Conservation (phyloP, 768 basidiomycete genomes). For the Boletellus emodensis region DNA sequence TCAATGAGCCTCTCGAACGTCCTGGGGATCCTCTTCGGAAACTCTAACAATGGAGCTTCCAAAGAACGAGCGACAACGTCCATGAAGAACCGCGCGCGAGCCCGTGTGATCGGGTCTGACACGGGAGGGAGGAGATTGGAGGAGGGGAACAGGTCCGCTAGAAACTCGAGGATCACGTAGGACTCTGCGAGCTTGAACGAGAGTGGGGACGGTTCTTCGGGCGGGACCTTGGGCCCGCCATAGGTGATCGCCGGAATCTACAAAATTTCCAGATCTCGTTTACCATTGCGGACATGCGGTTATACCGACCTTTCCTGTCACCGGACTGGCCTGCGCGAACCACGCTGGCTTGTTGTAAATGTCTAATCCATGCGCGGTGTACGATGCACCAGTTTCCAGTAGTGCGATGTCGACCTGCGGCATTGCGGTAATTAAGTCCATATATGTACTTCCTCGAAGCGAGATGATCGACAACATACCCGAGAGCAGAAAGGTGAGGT, state of each 20-base stretch:
- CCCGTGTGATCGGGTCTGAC: slow-evolving; percentile 48
- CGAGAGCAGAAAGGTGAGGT: too few species aligned
- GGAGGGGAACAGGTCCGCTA: slow-evolving; percentile 54
- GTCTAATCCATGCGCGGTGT: slow-evolving; percentile 52
- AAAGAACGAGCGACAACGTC: slow-evolving; percentile 46
- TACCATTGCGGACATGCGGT: too few species aligned
- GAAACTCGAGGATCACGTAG: slow-evolving; percentile 58
- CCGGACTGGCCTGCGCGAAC: slow-evolving; percentile 62
- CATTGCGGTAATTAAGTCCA: not conserved
- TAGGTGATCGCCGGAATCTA: slow-evolving; percentile 58
- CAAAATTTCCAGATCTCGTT: not conserved
- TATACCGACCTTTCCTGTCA: slow-evolving; percentile 48
- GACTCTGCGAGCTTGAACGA: slow-evolving; percentile 63
- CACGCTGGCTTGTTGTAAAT: slow-evolving; percentile 62
- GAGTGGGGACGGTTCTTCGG: slow-evolving; percentile 53
- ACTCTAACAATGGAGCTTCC: slow-evolving; percentile 31
- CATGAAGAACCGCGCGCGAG: slow-evolving; percentile 59
- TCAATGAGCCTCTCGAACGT: not conserved
- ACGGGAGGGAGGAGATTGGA: slow-evolving; percentile 43
- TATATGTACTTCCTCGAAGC: not conserved
- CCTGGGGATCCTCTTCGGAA: slow-evolving; percentile 19
- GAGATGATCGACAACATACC: slow-evolving; percentile 28
- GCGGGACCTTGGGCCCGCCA: slow-evolving; percentile 51
- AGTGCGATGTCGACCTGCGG: slow-evolving; percentile 55
- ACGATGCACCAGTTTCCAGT: slow-evolving; percentile 48